These are phyloP conservation scores for Fallopia convolvulus DNA, from an alignment of 148 eudicot genomes.

Conservation along the genomic window DNA sequence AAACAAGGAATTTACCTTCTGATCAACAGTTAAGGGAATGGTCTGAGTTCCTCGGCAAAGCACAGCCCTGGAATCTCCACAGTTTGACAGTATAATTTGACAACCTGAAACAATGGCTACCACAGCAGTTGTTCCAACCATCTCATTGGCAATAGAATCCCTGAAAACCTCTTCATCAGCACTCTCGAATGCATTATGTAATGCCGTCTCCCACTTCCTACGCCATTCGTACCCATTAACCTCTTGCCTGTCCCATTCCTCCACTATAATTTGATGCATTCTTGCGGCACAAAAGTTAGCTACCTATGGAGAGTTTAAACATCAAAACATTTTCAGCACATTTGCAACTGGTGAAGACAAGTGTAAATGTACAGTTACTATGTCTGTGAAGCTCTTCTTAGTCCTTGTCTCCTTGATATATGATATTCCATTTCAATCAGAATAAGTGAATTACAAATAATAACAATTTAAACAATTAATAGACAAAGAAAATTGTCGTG, in stretches of 20 bases:
- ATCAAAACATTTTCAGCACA: neutral
- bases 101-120: slow-evolving; percentile 72
- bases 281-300: slow-evolving; percentile 56
- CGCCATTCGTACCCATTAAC: slow-evolving; percentile 40
- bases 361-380: too few relatives aligned
- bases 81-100: slow-evolving; percentile 64
- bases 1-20: slow-evolving; percentile 39
- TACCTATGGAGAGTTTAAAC: slow-evolving; percentile 27
- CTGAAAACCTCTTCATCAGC: slow-evolving; percentile 43
- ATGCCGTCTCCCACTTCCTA: slow-evolving; percentile 43
- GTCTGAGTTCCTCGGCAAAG: slow-evolving; percentile 64
- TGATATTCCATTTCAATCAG: neutral
- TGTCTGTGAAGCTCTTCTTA: too few relatives aligned
- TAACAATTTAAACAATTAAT: neutral
- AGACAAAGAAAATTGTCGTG: neutral
- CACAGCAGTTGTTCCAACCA: slow-evolving; percentile 80
- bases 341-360: neutral
- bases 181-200: slow-evolving; percentile 41
- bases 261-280: slow-evolving; percentile 58
- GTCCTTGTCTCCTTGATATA: neutral
- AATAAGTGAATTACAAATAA: neutral
- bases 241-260: slow-evolving; percentile 38
- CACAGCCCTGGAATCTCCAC: slow-evolving; percentile 85
- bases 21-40: slow-evolving; percentile 63
- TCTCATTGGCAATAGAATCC: slow-evolving; percentile 40